phyloP scores from a whole-genome alignment of 805 yeast species.

The Sugiyamaella qingdaonensis region DNA sequence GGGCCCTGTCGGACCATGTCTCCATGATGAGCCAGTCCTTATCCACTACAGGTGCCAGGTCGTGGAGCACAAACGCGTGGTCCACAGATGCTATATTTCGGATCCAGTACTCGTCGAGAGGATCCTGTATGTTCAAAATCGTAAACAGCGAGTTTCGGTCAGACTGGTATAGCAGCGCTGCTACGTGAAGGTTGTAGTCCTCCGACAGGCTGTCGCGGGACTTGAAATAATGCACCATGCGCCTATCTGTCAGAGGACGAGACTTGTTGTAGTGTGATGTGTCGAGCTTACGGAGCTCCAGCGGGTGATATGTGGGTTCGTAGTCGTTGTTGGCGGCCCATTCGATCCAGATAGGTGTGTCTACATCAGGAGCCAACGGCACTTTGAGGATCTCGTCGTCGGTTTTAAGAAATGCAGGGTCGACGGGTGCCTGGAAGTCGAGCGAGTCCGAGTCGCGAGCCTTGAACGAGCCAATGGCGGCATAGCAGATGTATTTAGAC shows the following conservation, averaged over 20 bases:
- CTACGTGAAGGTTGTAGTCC: conserved; percentile 27
- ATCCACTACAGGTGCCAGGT: conserved; percentile 22
- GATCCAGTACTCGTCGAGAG: conserved; percentile 10
- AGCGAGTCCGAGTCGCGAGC: conserved; percentile 13
- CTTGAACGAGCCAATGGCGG: conserved; percentile 19
- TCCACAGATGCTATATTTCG: conserved; percentile 29
- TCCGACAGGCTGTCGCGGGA: conserved; percentile 20
- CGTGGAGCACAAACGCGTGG: conserved; percentile 30
- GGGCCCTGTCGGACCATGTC: conserved; percentile 28
- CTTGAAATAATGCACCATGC: conserved; percentile 28
- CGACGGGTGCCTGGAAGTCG: conserved; percentile 16
- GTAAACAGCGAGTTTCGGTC: conserved; percentile 34
- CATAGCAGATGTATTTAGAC: conserved; percentile 17
- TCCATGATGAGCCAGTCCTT: conserved; percentile 29
- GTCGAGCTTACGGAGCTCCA: conserved; percentile 29
- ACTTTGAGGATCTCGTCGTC: conserved; percentile 12
- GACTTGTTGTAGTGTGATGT: conserved; percentile 21
- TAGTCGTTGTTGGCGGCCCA: conserved; percentile 16
- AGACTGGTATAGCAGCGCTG: conserved; percentile 31
- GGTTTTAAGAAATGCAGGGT: conserved; percentile 15
- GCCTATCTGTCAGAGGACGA: conserved; percentile 18
- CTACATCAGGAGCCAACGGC: conserved; percentile 29
- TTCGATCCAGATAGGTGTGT: conserved; percentile 21
- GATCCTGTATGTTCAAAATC: conserved; percentile 26
- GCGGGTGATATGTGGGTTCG: conserved; percentile 25